Conservation (phyloP, 345 rosid species). For the Eucalyptus caleyi region DNA sequence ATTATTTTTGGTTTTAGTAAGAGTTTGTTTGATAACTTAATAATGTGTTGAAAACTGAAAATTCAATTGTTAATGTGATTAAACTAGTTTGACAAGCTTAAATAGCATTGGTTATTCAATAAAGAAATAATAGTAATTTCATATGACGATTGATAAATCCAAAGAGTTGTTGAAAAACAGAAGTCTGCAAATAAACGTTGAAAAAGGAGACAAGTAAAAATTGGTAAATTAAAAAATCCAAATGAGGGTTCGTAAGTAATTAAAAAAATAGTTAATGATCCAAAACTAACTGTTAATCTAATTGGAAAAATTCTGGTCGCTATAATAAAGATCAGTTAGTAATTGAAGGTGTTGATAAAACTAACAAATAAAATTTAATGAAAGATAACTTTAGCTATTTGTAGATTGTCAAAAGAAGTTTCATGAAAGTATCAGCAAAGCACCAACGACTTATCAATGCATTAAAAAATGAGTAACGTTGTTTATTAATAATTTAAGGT, state of each 20-base stretch:
- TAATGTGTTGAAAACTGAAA: background rate
- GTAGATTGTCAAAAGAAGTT: background rate
- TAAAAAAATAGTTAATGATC: background rate
- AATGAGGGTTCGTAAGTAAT: background rate
- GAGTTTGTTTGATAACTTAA: background rate
- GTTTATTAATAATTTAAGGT: background rate
- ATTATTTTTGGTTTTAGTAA: no score
- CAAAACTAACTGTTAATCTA: background rate
- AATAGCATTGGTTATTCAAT: background rate
- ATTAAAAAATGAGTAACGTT: background rate
- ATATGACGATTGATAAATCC: background rate
- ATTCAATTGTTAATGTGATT: background rate
- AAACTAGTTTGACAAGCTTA: background rate
- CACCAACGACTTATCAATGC: background rate
- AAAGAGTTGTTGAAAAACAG: background rate
- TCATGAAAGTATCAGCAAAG: background rate
- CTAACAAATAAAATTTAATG: background rate
- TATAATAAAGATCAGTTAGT: background rate
- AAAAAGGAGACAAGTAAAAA: background rate
- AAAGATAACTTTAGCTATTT: background rate
- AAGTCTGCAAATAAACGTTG: background rate
- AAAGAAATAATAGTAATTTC: background rate
- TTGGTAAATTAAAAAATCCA: background rate
- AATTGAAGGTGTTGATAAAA: background rate
- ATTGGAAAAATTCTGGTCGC: background rate